Percentiles rank a stretch among this genome's conserved stretches.
Conservation (phyloP, 805 yeast species). For the Millerago galiae region DNA sequence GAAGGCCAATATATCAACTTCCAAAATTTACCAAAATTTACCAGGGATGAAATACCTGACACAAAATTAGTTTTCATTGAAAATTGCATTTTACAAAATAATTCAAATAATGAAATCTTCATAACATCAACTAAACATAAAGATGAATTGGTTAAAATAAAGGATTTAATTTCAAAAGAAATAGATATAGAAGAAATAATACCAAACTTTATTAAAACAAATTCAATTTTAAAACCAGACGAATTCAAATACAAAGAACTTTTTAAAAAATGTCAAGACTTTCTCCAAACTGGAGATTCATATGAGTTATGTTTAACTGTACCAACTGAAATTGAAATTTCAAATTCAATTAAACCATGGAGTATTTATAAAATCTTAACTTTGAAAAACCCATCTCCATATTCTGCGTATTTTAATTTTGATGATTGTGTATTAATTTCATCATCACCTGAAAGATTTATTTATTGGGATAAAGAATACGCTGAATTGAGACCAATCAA, state of each 20-base stretch:
- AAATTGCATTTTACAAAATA: conserved; percentile 53
- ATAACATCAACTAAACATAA: conserved; percentile 39
- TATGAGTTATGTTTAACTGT: conserved; percentile 90
- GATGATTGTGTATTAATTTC: conserved; percentile 57
- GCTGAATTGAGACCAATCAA: conserved; percentile 92
- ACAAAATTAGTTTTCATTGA: conserved; percentile 68
- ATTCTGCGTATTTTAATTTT: conserved; percentile 73
- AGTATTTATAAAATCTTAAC: conserved; percentile 69
- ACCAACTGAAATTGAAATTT: conserved; percentile 54
- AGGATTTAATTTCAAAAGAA: conserved; percentile 9
- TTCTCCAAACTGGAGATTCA: conserved; percentile 74
- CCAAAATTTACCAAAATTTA: conserved; percentile 30
- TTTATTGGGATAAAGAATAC: conserved; percentile 55
- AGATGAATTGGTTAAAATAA: conserved; percentile 16
- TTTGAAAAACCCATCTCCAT: conserved; percentile 83
- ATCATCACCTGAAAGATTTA: conserved; percentile 91
- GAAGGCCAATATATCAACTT: conserved; percentile 51
- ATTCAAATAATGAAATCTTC: conserved; percentile 36
- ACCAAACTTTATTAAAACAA: conserved; percentile 9
- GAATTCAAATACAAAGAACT: conserved; percentile 45
- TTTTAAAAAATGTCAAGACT: conserved; percentile 60
- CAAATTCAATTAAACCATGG: conserved; percentile 57
- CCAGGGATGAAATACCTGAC: conserved; percentile 51
- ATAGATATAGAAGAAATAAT: not conserved
- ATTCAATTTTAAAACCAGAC: conserved; percentile 42